Percentiles rank a stretch among this genome's conserved stretches.
Conservation (phyloP, 129 eudicot genomes). For the Erigeron canadensis region DNA sequence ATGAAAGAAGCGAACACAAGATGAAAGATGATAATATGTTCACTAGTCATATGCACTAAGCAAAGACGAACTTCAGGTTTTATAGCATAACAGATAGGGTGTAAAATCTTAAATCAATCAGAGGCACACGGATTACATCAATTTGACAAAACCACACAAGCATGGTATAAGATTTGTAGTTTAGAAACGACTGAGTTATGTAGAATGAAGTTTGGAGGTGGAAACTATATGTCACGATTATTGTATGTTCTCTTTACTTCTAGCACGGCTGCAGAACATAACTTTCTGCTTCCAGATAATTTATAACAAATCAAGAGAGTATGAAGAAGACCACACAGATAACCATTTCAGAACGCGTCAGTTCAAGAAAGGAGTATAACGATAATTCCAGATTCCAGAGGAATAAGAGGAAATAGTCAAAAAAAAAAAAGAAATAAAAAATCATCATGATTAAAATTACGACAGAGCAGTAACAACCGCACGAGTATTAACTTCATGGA, state of each 20-base stretch:
- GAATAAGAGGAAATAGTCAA: conserved; percentile 29
- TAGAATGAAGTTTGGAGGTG: conserved; percentile 20
- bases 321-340: conserved; percentile 21
- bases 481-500: conserved; percentile 32
- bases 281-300: conserved; percentile 27
- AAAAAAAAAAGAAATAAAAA: too few species aligned
- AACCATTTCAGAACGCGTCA: conserved; percentile 22
- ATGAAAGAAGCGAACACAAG: not conserved
- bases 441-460: conserved; percentile 25
- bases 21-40: conserved; percentile 10
- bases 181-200: conserved; percentile 16
- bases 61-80: not conserved
- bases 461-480: conserved; percentile 32
- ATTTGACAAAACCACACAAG: conserved; percentile 2
- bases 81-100: conserved; percentile 11
- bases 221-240: not conserved
- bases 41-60: conserved; percentile 23
- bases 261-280: conserved; percentile 24
- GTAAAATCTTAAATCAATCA: not conserved
- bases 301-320: conserved; percentile 28
- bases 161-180: conserved; percentile 18
- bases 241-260: conserved; percentile 11
- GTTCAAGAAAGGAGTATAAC: conserved; percentile 26
- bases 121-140: conserved; percentile 18
- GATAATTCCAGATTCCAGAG: conserved; percentile 19